A percentile compares a stretch with the other conserved stretches of the same genome.
Conservation (phyloP, 2,329 filamentous ascomycete species). For the Botrytis fabae region DNA sequence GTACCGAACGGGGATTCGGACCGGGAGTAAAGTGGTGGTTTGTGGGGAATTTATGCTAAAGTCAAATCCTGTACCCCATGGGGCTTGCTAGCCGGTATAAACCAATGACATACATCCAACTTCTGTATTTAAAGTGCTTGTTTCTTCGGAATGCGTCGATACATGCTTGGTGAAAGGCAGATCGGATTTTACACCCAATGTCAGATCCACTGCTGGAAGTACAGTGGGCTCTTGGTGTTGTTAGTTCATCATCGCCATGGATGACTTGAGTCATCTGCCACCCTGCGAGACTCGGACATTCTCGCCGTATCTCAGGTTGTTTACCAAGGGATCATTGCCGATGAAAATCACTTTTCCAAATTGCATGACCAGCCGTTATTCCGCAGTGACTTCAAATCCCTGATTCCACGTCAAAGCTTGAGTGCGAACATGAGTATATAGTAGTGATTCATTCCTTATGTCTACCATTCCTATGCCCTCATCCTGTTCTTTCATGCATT, state of each 20-base stretch:
- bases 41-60: conserved; percentile 23
- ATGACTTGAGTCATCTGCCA: conserved; percentile 5
- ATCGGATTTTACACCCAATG: not conserved
- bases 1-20: conserved; percentile 12
- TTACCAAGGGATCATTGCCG: not conserved
- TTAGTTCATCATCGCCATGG: not conserved
- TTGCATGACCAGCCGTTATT: conserved; percentile 6
- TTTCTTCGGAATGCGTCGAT: not conserved
- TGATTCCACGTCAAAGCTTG: not conserved
- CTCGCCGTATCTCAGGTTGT: not conserved
- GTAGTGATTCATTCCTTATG: not conserved
- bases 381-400: not conserved
- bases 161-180: not conserved
- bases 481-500: not conserved
- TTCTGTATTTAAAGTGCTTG: not conserved
- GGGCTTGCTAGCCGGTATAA: not conserved
- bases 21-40: conserved; percentile 11
- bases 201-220: not conserved
- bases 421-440: not conserved
- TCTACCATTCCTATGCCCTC: not conserved
- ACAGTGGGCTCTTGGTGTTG: not conserved
- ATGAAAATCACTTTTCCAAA: not conserved
- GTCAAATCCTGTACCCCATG: conserved; percentile 13
- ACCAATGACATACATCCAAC: not conserved
- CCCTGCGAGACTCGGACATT: not conserved